Base-by-base conservation (phyloP, 805 yeast genomes). In the Hanseniaspora lindneri region DNA sequence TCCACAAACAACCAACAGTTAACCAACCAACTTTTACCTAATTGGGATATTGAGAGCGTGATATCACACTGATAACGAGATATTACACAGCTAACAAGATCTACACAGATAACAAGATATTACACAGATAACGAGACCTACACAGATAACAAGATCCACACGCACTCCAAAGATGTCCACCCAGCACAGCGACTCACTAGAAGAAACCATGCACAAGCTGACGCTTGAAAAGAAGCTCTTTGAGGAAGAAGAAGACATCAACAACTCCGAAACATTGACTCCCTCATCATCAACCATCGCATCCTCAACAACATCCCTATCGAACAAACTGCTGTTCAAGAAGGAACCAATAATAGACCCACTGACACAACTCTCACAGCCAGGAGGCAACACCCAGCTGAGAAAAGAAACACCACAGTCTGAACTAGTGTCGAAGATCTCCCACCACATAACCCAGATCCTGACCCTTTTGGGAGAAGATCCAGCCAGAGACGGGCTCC, bases 401-500 rank as follows among this genome's bases (percentile, higher is more conserved):
- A 37, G 49, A 44, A 32, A 28, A 11, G 23, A 16, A 24, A 37
- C 49, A 8, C 17, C 20, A 13, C 24, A 44, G n/a, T 32, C 39
- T 13, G 49, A 36, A 7, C 16, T 37, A 3, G 24, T 39, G 23
- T 24, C 21, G 8, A 44, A 44, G 34, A 44, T 44, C 16, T 39
- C 49, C 10, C 37, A 37, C 37, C 49, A 44, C 25, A 48, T 48
- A 4, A 58, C 56, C 39, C 73, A 79, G 13, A 80, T 87, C 51
- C 67, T 92, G 54, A 65, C 73, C 4, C 96, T 92, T 61, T 67
- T 92, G 29, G 98, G 98, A 28, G 98, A 92, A 64, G 96, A 92
- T 59, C 78, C 80, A 1, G 70, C 71, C 19, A 73, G 99, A 55
- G 95, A 87, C 61, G 98, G 98, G 1, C 67, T 92, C 11, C 65